phyloP scores from a whole-genome alignment of 371 early-diverging fungal genomes.

The Blakeslea trispora region DNA sequence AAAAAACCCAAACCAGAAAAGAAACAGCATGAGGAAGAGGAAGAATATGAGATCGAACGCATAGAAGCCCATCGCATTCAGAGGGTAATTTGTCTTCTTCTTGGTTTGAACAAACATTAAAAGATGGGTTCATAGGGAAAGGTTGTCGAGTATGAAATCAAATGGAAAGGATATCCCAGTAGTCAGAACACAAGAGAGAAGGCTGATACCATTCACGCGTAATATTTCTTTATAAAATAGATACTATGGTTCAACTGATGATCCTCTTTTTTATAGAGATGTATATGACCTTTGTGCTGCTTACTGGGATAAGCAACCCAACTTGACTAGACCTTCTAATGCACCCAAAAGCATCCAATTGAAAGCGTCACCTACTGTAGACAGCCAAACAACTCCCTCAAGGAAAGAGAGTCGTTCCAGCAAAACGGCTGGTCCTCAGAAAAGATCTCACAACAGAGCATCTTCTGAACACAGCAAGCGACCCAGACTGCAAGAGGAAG shows the following conservation, averaged over 20 bases:
- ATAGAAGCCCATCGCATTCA: conserved; percentile 15
- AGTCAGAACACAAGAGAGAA: conserved; percentile 30
- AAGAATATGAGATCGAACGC: conserved; percentile 18
- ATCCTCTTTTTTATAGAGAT: conserved; percentile 22
- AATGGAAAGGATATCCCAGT: conserved; percentile 27
- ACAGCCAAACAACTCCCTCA: too few relatives aligned
- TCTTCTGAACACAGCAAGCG: too few relatives aligned
- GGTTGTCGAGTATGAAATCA: conserved; percentile 21
- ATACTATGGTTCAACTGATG: too few relatives aligned
- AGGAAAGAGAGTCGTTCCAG: too few relatives aligned
- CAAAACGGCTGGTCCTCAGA: too few relatives aligned
- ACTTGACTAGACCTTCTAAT: conserved; percentile 16
- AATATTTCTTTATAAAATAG: background rate
- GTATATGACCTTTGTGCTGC: conserved; percentile 27
- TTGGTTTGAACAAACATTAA: too few relatives aligned
- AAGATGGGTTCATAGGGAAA: conserved; percentile 7
- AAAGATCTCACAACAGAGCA: too few relatives aligned
- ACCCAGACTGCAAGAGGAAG: background rate
- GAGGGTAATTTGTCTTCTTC: conserved; percentile 14
- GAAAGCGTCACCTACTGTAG: background rate
- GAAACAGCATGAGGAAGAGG: background rate
- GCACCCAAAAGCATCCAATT: background rate
- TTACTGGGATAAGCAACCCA: conserved; percentile 26
- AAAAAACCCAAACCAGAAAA: background rate
- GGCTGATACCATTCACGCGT: conserved; percentile 32